Evolutionary conservation across 2,329 filamentous ascomycete species (phyloP).

Genomic region (Monilinia vaccinii-corymbosi): DNA sequence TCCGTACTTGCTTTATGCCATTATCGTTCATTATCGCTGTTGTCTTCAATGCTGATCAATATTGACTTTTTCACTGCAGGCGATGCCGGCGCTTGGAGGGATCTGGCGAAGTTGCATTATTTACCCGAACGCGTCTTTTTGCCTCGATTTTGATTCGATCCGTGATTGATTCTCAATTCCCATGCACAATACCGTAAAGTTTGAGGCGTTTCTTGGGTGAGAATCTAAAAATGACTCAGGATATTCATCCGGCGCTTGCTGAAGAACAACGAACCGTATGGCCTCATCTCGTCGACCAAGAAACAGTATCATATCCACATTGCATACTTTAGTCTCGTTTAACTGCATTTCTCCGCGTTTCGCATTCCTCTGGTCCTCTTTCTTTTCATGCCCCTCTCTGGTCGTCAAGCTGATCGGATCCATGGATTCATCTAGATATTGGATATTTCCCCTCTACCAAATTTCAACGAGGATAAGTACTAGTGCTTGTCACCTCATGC

Average conservation of each 20-base stretch:
- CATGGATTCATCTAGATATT: constrained; percentile 4
- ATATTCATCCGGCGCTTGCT: constrained; percentile 20
- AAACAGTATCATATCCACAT: constrained; percentile 23
- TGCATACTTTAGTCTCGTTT: constrained; percentile 10
- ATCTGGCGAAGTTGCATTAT: constrained; percentile 10
- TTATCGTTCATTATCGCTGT: neutral
- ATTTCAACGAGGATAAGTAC: constrained; percentile 26
- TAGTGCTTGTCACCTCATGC: constrained; percentile 1
- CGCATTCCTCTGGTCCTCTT: constrained; percentile 19
- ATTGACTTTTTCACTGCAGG: neutral
- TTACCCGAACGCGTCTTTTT: constrained; percentile 6
- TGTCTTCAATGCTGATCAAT: neutral
- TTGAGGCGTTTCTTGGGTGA: neutral
- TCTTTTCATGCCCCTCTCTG: neutral
- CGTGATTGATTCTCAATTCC: neutral
- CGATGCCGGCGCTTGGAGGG: constrained; percentile 22
- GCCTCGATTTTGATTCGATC: neutral
- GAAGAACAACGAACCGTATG: constrained; percentile 28
- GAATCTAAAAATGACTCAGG: constrained; percentile 28
- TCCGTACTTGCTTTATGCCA: neutral
- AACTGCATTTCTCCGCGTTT: constrained; percentile 25
- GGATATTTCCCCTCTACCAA: constrained; percentile 8
- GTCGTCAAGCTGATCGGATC: neutral
- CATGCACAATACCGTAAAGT: constrained; percentile 2
- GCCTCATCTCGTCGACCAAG: constrained; percentile 28